Percentiles rank a stretch among this genome's conserved stretches.
These are phyloP conservation scores for Solanum chiquidenum DNA, from an alignment of 257 asterid genomes.

Conservation along the genomic window DNA sequence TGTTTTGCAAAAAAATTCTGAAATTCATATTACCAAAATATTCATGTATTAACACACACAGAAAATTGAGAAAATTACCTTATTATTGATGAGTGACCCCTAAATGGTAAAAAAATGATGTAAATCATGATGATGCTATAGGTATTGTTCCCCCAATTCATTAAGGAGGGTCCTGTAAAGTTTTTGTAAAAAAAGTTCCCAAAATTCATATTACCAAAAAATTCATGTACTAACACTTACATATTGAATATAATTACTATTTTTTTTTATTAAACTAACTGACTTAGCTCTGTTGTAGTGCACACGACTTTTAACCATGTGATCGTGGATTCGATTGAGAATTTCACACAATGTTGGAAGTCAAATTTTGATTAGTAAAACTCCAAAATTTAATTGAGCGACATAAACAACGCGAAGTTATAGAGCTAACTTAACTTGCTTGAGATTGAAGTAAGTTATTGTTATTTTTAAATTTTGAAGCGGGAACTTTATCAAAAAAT, in stretches of 20 bases:
- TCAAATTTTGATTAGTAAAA: too few relatives aligned
- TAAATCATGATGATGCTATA: not conserved
- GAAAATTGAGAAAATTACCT: not conserved
- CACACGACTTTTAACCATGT: conserved; percentile 6
- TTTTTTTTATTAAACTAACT: not conserved
- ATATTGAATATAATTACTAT: too few relatives aligned
- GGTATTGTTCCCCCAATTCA: not conserved
- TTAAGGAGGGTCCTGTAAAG: not conserved
- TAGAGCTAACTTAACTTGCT: not conserved
- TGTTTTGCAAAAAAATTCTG: not conserved
- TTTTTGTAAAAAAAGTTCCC: too few relatives aligned
- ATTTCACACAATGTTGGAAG: too few relatives aligned
- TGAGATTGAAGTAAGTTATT: not conserved
- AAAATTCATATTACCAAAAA: not conserved
- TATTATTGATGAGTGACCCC: accelerated
- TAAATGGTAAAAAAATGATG: not conserved
- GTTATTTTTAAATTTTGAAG: not conserved
- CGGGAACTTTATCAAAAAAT: not conserved
- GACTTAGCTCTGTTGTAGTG: conserved; percentile 7
- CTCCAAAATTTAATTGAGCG: not conserved
- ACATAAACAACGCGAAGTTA: not conserved
- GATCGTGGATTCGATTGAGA: too few relatives aligned
- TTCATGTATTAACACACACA: not conserved
- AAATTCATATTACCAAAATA: too few relatives aligned
- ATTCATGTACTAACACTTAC: not conserved